Evolutionary conservation across 2,329 filamentous ascomycete species (phyloP).

Genomic region (Alternaria triticimaculans): DNA sequence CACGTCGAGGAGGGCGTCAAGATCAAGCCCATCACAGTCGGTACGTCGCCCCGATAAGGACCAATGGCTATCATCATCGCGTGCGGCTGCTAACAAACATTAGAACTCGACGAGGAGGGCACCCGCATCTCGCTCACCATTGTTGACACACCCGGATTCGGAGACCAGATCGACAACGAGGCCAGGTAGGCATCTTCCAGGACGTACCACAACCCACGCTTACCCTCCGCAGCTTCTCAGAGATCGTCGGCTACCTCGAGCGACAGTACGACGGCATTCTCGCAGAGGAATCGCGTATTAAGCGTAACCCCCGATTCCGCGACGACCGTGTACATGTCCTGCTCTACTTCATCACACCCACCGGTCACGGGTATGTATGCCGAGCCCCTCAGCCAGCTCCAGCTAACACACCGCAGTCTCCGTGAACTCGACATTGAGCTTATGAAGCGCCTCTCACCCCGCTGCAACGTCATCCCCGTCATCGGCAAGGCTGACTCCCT

Average conservation of each 20-base stretch:
- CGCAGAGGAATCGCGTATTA: slow-evolving; percentile 98
- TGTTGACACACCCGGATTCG: slow-evolving; percentile 97
- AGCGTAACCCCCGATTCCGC: slow-evolving; percentile 99
- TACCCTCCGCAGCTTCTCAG: slow-evolving; percentile 73
- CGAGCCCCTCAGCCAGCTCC: background rate
- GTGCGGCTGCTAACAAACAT: slow-evolving; percentile 9
- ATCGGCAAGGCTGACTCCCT: slow-evolving; percentile 98
- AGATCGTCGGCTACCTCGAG: slow-evolving; percentile 98
- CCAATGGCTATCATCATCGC: background rate
- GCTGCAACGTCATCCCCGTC: slow-evolving; percentile 98
- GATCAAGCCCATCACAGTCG: slow-evolving; percentile 98
- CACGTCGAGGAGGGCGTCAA: slow-evolving; percentile 96
- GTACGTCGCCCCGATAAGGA: slow-evolving; percentile 60
- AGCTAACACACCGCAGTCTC: slow-evolving; percentile 64
- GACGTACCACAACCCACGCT: slow-evolving; percentile 14
- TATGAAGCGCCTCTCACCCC: slow-evolving; percentile 98
- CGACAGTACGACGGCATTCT: slow-evolving; percentile 99
- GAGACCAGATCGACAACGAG: slow-evolving; percentile 99
- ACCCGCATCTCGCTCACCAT: slow-evolving; percentile 98
- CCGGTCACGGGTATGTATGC: slow-evolving; percentile 80
- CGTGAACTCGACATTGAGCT: slow-evolving; percentile 99
- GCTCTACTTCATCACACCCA: slow-evolving; percentile 99
- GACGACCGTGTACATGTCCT: slow-evolving; percentile 98
- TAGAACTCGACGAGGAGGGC: slow-evolving; percentile 94
- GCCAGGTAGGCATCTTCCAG: slow-evolving; percentile 70